phyloP scores from a whole-genome alignment of 495 filamentous ascomycete species.

The Hypoxylon fuscum region DNA sequence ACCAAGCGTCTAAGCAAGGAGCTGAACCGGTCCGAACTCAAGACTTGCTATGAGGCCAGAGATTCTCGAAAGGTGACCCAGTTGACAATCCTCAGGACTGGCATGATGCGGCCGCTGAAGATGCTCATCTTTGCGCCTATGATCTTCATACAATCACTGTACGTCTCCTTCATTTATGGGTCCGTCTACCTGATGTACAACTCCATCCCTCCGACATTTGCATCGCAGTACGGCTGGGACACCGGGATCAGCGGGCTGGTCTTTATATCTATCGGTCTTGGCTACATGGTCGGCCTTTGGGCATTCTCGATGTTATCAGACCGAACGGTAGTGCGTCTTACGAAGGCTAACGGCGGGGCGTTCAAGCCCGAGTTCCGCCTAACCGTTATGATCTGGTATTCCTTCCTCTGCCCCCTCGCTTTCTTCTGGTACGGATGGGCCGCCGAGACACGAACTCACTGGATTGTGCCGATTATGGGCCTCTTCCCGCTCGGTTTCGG shows the following conservation, averaged over 20 bases:
- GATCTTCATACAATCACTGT: conserved; percentile 72
- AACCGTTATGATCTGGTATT: conserved; percentile 51
- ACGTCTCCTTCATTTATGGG: conserved; percentile 78
- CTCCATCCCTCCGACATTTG: conserved; percentile 69
- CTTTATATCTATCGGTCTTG: conserved; percentile 56
- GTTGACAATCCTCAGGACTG: conserved; percentile 38
- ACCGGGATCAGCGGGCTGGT: conserved; percentile 48
- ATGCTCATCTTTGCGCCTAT: conserved; percentile 69
- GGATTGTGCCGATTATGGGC: conserved; percentile 66
- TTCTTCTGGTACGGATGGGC: conserved; percentile 65
- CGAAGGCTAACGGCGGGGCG: conserved; percentile 57
- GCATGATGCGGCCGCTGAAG: conserved; percentile 63
- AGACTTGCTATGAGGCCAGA: conserved; percentile 44
- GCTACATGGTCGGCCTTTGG: conserved; percentile 49
- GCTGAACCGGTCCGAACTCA: conserved; percentile 44
- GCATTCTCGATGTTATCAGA: conserved; percentile 52
- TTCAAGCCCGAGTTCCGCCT: conserved; percentile 66
- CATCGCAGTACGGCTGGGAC: conserved; percentile 56
- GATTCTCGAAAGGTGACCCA: conserved; percentile 28
- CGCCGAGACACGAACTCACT: conserved; percentile 46
- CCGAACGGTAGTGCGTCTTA: conserved; percentile 53
- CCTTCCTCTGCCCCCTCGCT: conserved; percentile 51
- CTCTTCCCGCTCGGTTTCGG: conserved; percentile 61
- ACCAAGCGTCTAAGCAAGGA: conserved; percentile 48
- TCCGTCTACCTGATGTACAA: conserved; percentile 81